Evolutionary conservation across 352 stramenopile genomes (phyloP).

Genomic region (Pythium myriotylum): DNA sequence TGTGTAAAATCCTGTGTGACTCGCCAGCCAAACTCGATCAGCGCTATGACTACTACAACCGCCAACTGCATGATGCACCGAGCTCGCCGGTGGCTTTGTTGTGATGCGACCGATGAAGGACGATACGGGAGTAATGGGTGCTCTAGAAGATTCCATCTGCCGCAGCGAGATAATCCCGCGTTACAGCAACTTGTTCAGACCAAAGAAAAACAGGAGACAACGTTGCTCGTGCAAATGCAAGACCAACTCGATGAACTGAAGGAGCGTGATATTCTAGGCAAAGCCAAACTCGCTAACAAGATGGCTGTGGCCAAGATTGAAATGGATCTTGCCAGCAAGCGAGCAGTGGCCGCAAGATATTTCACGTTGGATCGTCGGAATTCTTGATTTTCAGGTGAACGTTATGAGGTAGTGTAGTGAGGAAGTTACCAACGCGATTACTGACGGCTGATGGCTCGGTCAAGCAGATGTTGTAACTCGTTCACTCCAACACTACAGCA

Average conservation of each 20-base stretch:
- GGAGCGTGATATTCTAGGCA: constrained; percentile 56
- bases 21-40: constrained; percentile 22
- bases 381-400: neutral
- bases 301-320: constrained; percentile 57
- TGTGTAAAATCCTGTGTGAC: constrained; percentile 60
- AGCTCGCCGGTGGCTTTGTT: constrained; percentile 71
- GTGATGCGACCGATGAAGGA: constrained; percentile 72
- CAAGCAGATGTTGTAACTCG: constrained; percentile 8
- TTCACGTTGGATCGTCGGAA: constrained; percentile 42
- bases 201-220: constrained; percentile 49
- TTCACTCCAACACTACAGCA: constrained; percentile 14
- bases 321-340: constrained; percentile 43
- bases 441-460: constrained; percentile 13
- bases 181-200: constrained; percentile 41
- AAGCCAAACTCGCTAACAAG: constrained; percentile 52
- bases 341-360: constrained; percentile 52
- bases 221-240: constrained; percentile 53
- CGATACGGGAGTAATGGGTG: constrained; percentile 68
- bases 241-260: constrained; percentile 60
- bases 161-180: constrained; percentile 44
- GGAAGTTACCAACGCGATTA: neutral
- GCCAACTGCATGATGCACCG: constrained; percentile 74
- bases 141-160: constrained; percentile 58
- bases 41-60: neutral
- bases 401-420: neutral